phyloP scores from a whole-genome alignment of 2,329 filamentous ascomycete genomes.

The Chaetomium globosum region DNA sequence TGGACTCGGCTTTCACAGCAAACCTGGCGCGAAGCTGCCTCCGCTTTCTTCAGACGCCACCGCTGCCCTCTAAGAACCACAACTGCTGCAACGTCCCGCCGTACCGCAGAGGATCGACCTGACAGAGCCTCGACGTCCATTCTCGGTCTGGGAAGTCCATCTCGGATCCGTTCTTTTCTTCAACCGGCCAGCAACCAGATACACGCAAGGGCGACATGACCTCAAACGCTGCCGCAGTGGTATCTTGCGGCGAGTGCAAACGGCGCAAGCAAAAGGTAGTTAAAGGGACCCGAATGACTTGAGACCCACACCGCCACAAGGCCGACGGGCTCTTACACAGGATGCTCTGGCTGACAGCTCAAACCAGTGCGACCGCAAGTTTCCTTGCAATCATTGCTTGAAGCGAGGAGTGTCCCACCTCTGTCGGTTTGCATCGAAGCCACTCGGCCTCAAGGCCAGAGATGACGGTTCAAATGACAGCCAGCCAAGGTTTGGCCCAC shows the following conservation, averaged over 20 bases:
- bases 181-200: background rate
- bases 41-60: constrained; percentile 14
- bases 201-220: constrained; percentile 16
- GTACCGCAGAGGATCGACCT: constrained; percentile 11
- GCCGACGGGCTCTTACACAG: background rate
- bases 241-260: constrained; percentile 52
- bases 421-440: constrained; percentile 46
- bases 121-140: constrained; percentile 7
- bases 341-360: constrained; percentile 10
- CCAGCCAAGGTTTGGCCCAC: constrained; percentile 25
- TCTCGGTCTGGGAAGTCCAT: constrained; percentile 7
- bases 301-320: constrained; percentile 12
- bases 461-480: constrained; percentile 34
- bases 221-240: constrained; percentile 10
- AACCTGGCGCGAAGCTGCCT: constrained; percentile 11
- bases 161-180: constrained; percentile 11
- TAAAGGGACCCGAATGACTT: constrained; percentile 18
- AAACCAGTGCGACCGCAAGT: constrained; percentile 51
- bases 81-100: constrained; percentile 19
- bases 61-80: constrained; percentile 2
- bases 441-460: constrained; percentile 35
- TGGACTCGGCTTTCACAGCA: constrained; percentile 9
- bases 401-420: constrained; percentile 52
- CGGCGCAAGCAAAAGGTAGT: constrained; percentile 54
- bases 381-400: constrained; percentile 56